phyloP scores from a whole-genome alignment of 2,329 filamentous ascomycete genomes.

The Hypoxylon sp. region DNA sequence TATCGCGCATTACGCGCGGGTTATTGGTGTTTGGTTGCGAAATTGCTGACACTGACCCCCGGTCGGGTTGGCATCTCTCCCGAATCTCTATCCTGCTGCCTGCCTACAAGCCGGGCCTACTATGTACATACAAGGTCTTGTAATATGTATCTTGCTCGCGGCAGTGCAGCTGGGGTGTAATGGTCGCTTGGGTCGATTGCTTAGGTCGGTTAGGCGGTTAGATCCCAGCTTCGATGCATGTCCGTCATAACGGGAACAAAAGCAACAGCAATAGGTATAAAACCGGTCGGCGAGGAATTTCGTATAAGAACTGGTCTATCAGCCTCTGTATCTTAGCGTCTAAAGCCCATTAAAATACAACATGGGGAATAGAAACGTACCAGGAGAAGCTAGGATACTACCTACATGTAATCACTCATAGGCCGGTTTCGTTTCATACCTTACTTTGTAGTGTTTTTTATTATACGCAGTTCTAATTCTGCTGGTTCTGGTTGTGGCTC shows the following conservation, averaged over 20 bases:
- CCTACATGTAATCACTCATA: constrained; percentile 26
- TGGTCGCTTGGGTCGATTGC: constrained; percentile 32
- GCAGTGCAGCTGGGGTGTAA: constrained; percentile 18
- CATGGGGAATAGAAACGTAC: not conserved
- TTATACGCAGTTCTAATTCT: not conserved
- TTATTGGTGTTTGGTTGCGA: constrained; percentile 9
- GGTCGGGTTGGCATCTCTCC: not conserved
- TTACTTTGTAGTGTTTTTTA: not conserved
- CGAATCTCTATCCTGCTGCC: constrained; percentile 2
- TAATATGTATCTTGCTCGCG: not conserved
- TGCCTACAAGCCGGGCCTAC: too few relatives aligned
- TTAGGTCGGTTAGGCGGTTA: constrained; percentile 30
- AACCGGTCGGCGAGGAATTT: constrained; percentile 12
- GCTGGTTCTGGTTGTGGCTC: not conserved
- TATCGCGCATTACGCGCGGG: constrained; percentile 1
- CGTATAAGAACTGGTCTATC: constrained; percentile 5
- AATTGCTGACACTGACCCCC: constrained; percentile 10
- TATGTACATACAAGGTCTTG: not conserved
- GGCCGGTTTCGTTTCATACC: constrained; percentile 26
- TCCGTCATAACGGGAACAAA: constrained; percentile 27
- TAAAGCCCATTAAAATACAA: not conserved
- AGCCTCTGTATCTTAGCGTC: not conserved
- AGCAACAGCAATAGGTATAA: not conserved
- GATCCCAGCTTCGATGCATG: constrained; percentile 14
- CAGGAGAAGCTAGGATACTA: not conserved